Evolutionary conservation across 768 basidiomycete genomes (phyloP).

Genomic region (Strobilomyces echinocephalus): DNA sequence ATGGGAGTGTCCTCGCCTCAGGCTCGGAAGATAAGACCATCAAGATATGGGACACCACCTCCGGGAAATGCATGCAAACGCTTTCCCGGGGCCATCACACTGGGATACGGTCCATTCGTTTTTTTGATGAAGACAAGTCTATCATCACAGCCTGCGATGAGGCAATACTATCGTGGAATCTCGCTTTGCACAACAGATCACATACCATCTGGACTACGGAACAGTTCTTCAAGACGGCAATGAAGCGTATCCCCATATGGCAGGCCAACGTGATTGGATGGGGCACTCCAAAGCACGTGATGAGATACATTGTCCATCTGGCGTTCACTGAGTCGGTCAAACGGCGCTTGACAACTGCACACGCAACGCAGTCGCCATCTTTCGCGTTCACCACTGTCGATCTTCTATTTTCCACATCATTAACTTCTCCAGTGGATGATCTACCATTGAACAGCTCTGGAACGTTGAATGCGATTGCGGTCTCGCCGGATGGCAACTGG

Average conservation of each 20-base stretch:
- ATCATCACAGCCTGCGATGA: slow-evolving; percentile 11
- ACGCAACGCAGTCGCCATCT: slow-evolving; percentile 2
- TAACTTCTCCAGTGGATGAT: not conserved
- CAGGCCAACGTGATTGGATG: slow-evolving; percentile 5
- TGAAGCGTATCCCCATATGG: slow-evolving; percentile 3
- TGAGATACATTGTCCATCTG: not conserved
- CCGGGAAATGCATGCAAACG: slow-evolving; percentile 14
- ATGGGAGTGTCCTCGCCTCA: slow-evolving; percentile 16
- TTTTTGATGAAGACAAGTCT: slow-evolving; percentile 8
- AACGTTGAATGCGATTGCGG: not conserved
- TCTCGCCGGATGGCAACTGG: slow-evolving; percentile 22
- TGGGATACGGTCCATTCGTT: slow-evolving; percentile 11
- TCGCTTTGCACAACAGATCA: slow-evolving; percentile 1
- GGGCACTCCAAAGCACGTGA: not conserved
- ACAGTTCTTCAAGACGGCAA: not conserved
- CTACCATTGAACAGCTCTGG: not conserved
- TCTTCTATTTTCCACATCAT: not conserved
- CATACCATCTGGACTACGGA: slow-evolving; percentile 5
- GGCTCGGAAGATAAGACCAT: slow-evolving; percentile 25
- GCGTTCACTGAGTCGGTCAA: not conserved
- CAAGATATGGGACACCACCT: slow-evolving; percentile 20
- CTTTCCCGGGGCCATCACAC: slow-evolving; percentile 13
- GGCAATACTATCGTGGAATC: slow-evolving; percentile 5
- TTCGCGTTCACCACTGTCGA: not conserved
- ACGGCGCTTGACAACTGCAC: not conserved